phyloP scores from a whole-genome alignment of 2,329 filamentous ascomycete species.

The Fusarium staphyleae region DNA sequence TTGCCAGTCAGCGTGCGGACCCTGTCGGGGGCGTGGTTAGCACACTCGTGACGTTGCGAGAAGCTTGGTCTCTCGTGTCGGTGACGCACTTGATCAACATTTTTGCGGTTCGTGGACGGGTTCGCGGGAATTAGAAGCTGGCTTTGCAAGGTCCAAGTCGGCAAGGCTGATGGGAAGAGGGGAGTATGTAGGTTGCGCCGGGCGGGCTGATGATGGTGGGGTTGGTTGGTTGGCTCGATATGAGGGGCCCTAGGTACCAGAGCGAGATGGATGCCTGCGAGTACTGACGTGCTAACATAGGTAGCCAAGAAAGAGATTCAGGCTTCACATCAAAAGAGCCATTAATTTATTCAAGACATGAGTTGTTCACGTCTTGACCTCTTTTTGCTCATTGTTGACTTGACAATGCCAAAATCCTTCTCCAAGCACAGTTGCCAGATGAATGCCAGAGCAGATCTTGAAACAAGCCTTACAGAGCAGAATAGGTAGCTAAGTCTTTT shows the following conservation, averaged over 20 bases:
- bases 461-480: slow-evolving; percentile 23
- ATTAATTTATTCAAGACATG: too few species aligned
- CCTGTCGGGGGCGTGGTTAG: slow-evolving; percentile 58
- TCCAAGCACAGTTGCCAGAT: too few species aligned
- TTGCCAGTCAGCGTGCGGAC: slow-evolving; percentile 98
- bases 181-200: slow-evolving; percentile 1
- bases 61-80: neutral
- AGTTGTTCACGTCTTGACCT: too few species aligned
- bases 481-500: slow-evolving; percentile 34
- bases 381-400: too few species aligned
- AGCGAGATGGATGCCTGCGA: slow-evolving; percentile 11
- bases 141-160: slow-evolving; percentile 14
- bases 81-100: slow-evolving; percentile 61
- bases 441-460: neutral
- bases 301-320: too few species aligned
- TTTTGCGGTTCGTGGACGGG: slow-evolving; percentile 22
- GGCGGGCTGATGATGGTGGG: slow-evolving; percentile 36
- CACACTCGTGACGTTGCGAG: slow-evolving; percentile 22
- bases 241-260: slow-evolving; percentile 30
- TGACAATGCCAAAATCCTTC: too few species aligned
- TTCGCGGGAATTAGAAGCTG: neutral
- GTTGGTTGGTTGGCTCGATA: slow-evolving; percentile 27
- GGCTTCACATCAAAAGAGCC: too few species aligned
- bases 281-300: neutral
- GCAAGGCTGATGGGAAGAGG: slow-evolving; percentile 36